A percentile compares a stretch with the other conserved stretches of the same genome.
These are phyloP conservation scores for Pleurotus platypus DNA, from an alignment of 768 basidiomycete species.

Conservation along the genomic window DNA sequence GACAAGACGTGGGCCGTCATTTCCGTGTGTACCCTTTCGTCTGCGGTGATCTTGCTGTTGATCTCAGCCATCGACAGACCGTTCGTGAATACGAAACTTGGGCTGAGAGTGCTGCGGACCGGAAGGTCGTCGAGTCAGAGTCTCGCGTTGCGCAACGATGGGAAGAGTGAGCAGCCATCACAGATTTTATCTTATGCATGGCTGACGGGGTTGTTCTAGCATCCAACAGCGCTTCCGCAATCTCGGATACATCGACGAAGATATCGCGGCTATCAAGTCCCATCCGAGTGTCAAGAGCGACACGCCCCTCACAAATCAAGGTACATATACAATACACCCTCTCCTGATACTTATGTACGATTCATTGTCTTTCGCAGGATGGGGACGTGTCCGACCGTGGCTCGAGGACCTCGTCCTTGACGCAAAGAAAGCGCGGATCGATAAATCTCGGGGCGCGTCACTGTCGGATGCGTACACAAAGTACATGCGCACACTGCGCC, in stretches of 20 bases:
- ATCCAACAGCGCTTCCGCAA: background rate
- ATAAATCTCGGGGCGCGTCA: background rate
- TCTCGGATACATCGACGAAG: background rate
- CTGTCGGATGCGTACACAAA: background rate
- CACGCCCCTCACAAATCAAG: background rate
- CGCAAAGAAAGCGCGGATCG: background rate
- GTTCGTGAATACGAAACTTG: no score
- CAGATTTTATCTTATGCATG: background rate
- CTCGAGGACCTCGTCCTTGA: background rate
- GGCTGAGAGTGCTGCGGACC: no score
- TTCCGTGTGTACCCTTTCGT: no score
- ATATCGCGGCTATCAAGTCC: background rate
- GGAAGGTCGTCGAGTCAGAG: no score
- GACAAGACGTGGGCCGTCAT: no score
- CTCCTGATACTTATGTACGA: background rate
- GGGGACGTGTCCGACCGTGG: background rate
- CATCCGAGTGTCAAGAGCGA: background rate
- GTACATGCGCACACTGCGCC: background rate
- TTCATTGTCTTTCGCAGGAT: background rate
- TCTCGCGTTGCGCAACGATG: background rate
- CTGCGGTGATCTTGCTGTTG: no score
- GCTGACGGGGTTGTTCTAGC: background rate
- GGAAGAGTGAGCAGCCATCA: background rate
- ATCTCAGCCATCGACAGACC: no score
- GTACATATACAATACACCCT: background rate